phyloP scores from a whole-genome alignment of 2,329 filamentous ascomycete species.

The Fusarium sp. region DNA sequence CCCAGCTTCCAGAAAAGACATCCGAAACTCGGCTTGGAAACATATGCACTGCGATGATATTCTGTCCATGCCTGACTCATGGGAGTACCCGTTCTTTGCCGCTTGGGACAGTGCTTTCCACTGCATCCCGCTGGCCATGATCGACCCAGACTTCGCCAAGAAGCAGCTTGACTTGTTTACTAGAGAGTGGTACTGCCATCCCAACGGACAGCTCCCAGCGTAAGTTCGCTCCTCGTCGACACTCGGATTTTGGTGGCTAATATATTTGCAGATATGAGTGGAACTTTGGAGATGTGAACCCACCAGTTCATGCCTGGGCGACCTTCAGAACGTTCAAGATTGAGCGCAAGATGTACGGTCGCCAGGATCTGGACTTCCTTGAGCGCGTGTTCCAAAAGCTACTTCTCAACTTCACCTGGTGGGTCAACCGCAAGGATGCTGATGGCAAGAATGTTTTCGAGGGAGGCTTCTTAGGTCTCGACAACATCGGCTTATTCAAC shows the following conservation, averaged over 20 bases:
- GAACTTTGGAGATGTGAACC: constrained; percentile 98
- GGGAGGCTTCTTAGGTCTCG: constrained; percentile 92
- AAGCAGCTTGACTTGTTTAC: constrained; percentile 97
- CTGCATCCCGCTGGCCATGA: constrained; percentile 95
- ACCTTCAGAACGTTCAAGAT: constrained; percentile 98
- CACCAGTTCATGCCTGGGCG: constrained; percentile 95
- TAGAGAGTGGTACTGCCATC: constrained; percentile 98
- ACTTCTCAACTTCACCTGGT: constrained; percentile 97
- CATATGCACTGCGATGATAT: constrained; percentile 96
- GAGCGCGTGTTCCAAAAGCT: constrained; percentile 97
- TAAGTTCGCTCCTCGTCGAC: constrained; percentile 58
- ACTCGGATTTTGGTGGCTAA: constrained; percentile 22
- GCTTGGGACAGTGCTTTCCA: constrained; percentile 98
- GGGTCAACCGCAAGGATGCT: constrained; percentile 95
- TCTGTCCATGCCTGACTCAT: constrained; percentile 96
- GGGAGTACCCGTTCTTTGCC: constrained; percentile 98
- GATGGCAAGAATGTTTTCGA: constrained; percentile 98
- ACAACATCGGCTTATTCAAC: constrained; percentile 98
- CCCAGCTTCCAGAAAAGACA: constrained; percentile 79
- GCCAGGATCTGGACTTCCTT: constrained; percentile 93
- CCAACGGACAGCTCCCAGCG: constrained; percentile 93
- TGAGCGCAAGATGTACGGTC: constrained; percentile 95
- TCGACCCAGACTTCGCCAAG: constrained; percentile 97
- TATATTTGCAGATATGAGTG: constrained; percentile 74
- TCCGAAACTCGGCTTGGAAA: constrained; percentile 92